Conservation (phyloP, 2,329 filamentous ascomycete genomes). For the Coleophoma eucalyptorum region DNA sequence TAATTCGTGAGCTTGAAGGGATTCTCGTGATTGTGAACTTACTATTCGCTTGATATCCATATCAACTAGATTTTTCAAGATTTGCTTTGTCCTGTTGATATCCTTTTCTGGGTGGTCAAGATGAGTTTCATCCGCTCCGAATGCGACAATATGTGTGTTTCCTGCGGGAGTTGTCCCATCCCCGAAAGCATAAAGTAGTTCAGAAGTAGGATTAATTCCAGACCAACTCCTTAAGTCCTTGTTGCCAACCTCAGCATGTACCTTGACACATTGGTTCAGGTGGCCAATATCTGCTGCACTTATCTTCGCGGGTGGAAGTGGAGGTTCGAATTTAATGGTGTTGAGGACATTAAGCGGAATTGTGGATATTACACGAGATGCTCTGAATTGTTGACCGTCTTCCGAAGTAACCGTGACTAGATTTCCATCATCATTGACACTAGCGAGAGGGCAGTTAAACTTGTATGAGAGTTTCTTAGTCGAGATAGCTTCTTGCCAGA, state of each 20-base stretch:
- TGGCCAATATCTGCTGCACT: constrained; percentile 34
- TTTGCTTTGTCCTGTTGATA: constrained; percentile 3
- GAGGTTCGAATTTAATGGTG: constrained; percentile 35
- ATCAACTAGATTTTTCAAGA: background rate
- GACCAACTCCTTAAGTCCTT: constrained; percentile 38
- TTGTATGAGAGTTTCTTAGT: constrained; percentile 34
- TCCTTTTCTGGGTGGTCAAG: constrained; percentile 20
- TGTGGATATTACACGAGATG: constrained; percentile 33
- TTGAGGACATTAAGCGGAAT: constrained; percentile 41
- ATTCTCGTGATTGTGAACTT: too few species aligned
- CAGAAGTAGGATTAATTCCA: constrained; percentile 38
- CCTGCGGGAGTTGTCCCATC: constrained; percentile 35
- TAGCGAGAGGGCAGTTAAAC: constrained; percentile 34
- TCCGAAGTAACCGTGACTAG: constrained; percentile 31
- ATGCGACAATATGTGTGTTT: constrained; percentile 32
- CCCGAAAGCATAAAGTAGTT: constrained; percentile 40
- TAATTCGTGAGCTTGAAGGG: too few species aligned
- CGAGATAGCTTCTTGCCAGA: constrained; percentile 38
- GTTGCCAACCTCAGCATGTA: constrained; percentile 39
- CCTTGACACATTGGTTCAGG: constrained; percentile 41
- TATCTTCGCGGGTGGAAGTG: constrained; percentile 30
- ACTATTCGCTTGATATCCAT: background rate
- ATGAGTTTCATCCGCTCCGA: constrained; percentile 26
- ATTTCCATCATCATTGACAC: constrained; percentile 23
- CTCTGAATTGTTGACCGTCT: constrained; percentile 25